Conservation (phyloP, 352 stramenopile species). For the Globisporangium nunn region DNA sequence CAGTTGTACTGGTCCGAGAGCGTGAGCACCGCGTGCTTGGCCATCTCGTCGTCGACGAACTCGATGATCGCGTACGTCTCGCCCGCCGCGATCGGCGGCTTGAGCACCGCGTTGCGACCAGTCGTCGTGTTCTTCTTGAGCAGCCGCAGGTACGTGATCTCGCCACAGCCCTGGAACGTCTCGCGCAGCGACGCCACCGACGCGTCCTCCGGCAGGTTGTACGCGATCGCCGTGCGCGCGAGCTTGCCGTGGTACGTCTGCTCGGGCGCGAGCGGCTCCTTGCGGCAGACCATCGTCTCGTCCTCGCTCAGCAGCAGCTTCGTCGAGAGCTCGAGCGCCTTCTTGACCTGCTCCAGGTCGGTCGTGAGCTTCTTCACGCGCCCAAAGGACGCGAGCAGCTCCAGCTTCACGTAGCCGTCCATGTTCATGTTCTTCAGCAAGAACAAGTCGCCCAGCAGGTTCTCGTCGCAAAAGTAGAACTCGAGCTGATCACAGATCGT, state of each 20-base stretch:
- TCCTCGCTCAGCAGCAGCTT: constrained; percentile 82
- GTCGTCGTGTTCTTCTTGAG: constrained; percentile 88
- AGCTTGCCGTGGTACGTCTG: constrained; percentile 85
- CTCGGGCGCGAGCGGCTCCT: constrained; percentile 68
- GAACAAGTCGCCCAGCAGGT: constrained; percentile 79
- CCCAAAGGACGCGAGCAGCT: constrained; percentile 76
- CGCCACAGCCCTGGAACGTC: constrained; percentile 76
- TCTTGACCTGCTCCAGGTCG: constrained; percentile 76
- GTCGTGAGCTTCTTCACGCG: constrained; percentile 85
- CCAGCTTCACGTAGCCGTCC: constrained; percentile 83
- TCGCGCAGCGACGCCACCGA: constrained; percentile 80
- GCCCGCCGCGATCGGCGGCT: constrained; percentile 78
- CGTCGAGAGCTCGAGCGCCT: constrained; percentile 77
- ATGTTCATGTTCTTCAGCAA: constrained; percentile 88
- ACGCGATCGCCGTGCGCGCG: constrained; percentile 79
- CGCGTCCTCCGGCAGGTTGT: constrained; percentile 81
- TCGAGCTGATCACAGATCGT: constrained; percentile 86
- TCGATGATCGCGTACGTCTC: constrained; percentile 89
- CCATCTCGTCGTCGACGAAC: constrained; percentile 85
- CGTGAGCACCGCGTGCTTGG: constrained; percentile 83
- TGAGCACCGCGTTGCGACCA: constrained; percentile 80
- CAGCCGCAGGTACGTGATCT: constrained; percentile 81
- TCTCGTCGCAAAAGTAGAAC: constrained; percentile 88
- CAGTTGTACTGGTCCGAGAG: constrained; percentile 86
- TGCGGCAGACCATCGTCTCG: constrained; percentile 79